Percentiles rank a stretch among this genome's conserved stretches.
phyloP scores from a whole-genome alignment of 345 rosid genomes.

The Zanthoxylum bungeanum region DNA sequence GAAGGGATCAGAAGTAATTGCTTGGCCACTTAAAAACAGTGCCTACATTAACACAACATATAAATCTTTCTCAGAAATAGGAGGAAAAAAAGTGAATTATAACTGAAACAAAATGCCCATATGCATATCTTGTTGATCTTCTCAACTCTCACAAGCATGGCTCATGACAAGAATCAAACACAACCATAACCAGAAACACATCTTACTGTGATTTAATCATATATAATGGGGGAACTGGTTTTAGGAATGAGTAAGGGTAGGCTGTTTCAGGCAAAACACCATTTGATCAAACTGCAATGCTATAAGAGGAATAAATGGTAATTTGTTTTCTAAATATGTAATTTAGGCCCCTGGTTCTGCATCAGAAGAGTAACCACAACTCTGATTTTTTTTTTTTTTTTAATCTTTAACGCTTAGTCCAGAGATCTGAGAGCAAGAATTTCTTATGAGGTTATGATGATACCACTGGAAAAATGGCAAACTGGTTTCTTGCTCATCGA shows the following conservation, averaged over 20 bases:
- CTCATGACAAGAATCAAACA: neutral
- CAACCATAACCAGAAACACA: no score
- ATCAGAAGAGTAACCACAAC: neutral
- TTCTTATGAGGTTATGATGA: neutral
- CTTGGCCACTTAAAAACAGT: slow-evolving; percentile 20
- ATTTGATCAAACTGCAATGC: no score
- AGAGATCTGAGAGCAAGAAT: neutral
- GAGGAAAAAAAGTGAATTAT: neutral
- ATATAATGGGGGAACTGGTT: neutral
- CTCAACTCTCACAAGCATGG: neutral
- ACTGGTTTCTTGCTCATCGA: neutral
- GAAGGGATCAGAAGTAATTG: slow-evolving; percentile 19
- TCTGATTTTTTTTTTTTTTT: neutral
- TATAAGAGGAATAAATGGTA: neutral
- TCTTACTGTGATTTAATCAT: neutral
- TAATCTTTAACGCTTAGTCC: neutral
- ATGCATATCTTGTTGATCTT: neutral
- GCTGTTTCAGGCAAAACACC: no score
- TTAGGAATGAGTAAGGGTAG: no score
- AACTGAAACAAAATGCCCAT: neutral
- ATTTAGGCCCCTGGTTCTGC: no score
- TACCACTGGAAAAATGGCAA: neutral
- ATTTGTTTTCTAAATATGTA: no score
- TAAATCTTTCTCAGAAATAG: slow-evolving; percentile 1
- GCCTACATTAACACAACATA: slow-evolving; percentile 29